Percentiles rank a stretch among this genome's conserved stretches.
phyloP scores from a whole-genome alignment of 139 green algal genomes.

The Parachlorella kessleri region DNA sequence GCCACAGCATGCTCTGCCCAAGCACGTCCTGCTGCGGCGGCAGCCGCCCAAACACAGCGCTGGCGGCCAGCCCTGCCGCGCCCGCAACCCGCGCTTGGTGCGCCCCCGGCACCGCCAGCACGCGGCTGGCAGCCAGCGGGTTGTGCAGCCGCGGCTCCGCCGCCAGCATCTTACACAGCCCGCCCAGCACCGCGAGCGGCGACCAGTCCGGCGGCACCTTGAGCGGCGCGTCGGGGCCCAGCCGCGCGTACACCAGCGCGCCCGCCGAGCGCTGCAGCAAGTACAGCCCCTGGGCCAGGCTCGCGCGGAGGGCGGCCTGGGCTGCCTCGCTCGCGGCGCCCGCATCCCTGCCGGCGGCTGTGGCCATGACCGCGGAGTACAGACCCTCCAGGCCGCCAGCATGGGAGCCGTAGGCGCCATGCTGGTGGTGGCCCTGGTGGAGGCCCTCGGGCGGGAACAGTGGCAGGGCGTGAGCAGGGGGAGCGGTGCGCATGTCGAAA shows the following conservation, averaged over 20 bases:
- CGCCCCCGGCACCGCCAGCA: not conserved
- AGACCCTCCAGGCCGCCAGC: slow-evolving; percentile 3
- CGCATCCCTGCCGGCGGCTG: not conserved
- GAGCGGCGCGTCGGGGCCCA: slow-evolving; percentile 23
- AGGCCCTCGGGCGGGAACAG: slow-evolving; percentile 46
- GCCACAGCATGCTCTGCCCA: slow-evolving; percentile 10
- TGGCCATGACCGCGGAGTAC: not conserved
- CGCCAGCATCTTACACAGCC: slow-evolving; percentile 50
- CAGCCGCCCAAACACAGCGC: slow-evolving; percentile 9
- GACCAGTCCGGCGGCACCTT: slow-evolving; percentile 50
- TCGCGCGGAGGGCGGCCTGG: not conserved
- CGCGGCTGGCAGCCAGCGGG: not conserved
- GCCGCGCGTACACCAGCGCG: slow-evolving; percentile 13
- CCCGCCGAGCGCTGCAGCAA: slow-evolving; percentile 44
- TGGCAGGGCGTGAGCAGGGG: slow-evolving; percentile 45
- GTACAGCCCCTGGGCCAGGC: slow-evolving; percentile 41
- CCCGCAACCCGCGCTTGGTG: slow-evolving; percentile 4
- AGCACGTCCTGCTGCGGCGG: not conserved
- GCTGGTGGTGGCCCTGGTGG: not conserved
- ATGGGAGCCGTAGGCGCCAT: not conserved
- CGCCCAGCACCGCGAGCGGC: slow-evolving; percentile 53
- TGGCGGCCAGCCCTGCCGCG: slow-evolving; percentile 1
- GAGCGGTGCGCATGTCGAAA: slow-evolving; percentile 50
- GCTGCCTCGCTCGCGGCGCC: slow-evolving; percentile 10
- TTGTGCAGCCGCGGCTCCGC: slow-evolving; percentile 21